phyloP scores from a whole-genome alignment of 176 grass and related monocot species.

The Oryza officinalis region DNA sequence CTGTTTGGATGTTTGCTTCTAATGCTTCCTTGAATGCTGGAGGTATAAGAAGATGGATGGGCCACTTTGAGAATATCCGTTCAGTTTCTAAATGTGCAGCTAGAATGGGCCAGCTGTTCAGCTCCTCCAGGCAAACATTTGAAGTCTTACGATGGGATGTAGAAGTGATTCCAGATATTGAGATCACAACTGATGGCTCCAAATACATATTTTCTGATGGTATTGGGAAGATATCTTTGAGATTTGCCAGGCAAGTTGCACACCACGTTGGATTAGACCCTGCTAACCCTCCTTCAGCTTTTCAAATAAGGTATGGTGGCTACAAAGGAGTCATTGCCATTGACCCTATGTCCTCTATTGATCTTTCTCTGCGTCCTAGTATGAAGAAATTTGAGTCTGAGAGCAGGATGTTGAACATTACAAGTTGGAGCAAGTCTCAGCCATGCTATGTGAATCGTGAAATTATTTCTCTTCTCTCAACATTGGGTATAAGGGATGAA shows the following conservation, averaged over 20 bases:
- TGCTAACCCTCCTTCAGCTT: slow-evolving; percentile 72
- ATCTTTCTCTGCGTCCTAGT: slow-evolving; percentile 78
- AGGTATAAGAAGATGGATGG: slow-evolving; percentile 89
- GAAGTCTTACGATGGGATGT: slow-evolving; percentile 50
- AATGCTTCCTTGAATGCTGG: slow-evolving; percentile 70
- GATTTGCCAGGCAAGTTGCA: slow-evolving; percentile 67
- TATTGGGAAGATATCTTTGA: slow-evolving; percentile 76
- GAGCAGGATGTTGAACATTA: slow-evolving; percentile 82
- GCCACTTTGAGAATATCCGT: slow-evolving; percentile 70
- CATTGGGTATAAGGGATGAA: slow-evolving; percentile 83
- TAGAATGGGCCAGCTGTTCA: slow-evolving; percentile 98
- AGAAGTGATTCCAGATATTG: slow-evolving; percentile 80
- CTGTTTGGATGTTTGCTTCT: slow-evolving; percentile 99
- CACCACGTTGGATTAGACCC: slow-evolving; percentile 55
- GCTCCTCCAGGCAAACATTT: slow-evolving; percentile 74
- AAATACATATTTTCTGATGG: slow-evolving; percentile 94
- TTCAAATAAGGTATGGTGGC: slow-evolving; percentile 95
- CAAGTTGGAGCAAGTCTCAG: slow-evolving; percentile 82
- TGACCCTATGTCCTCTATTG: slow-evolving; percentile 54
- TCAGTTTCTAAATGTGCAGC: slow-evolving; percentile 94
- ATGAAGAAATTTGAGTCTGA: slow-evolving; percentile 95
- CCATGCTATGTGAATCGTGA: slow-evolving; percentile 86
- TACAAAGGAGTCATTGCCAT: slow-evolving; percentile 88
- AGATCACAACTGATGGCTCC: slow-evolving; percentile 65
- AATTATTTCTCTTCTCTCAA: slow-evolving; percentile 85